phyloP scores from a whole-genome alignment of 2,329 filamentous ascomycete genomes.

The Septoria petroselini region DNA sequence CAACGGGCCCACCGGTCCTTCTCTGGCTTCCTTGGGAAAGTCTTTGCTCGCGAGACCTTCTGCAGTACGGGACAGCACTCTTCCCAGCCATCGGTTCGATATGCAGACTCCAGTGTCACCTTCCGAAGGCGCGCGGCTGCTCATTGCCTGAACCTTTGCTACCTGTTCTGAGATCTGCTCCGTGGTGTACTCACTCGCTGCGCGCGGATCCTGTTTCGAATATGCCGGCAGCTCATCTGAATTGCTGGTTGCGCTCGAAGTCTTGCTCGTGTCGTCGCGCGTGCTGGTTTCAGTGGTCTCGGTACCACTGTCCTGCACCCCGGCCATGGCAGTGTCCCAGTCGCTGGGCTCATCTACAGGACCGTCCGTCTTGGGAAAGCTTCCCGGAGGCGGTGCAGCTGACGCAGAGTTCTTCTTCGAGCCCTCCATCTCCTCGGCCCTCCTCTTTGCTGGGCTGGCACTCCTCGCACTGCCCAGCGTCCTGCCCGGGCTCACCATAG shows the following conservation, averaged over 20 bases:
- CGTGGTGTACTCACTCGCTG: conserved; percentile 27
- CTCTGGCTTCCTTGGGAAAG: conserved; percentile 56
- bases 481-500: conserved; percentile 22
- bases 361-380: conserved; percentile 15
- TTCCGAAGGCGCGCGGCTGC: conserved; percentile 56
- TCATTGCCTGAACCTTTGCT: conserved; percentile 61
- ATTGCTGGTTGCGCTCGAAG: conserved; percentile 28
- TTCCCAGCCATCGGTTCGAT: conserved; percentile 73
- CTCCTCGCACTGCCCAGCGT: conserved; percentile 38
- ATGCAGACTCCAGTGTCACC: conserved; percentile 75
- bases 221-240: conserved; percentile 25
- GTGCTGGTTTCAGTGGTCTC: conserved; percentile 16
- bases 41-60: conserved; percentile 56
- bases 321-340: conserved; percentile 26
- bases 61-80: conserved; percentile 64
- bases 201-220: conserved; percentile 31
- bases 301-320: conserved; percentile 17
- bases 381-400: conserved; percentile 15
- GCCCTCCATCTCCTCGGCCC: conserved; percentile 53
- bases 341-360: conserved; percentile 15
- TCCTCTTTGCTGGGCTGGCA: conserved; percentile 55
- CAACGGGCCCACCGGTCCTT: conserved; percentile 70
- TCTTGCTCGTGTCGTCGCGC: conserved; percentile 14
- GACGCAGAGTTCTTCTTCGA: conserved; percentile 4
- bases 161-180: conserved; percentile 63